Conservation (phyloP, 2,329 filamentous ascomycete species). For the Microsporum ferrugineum region DNA sequence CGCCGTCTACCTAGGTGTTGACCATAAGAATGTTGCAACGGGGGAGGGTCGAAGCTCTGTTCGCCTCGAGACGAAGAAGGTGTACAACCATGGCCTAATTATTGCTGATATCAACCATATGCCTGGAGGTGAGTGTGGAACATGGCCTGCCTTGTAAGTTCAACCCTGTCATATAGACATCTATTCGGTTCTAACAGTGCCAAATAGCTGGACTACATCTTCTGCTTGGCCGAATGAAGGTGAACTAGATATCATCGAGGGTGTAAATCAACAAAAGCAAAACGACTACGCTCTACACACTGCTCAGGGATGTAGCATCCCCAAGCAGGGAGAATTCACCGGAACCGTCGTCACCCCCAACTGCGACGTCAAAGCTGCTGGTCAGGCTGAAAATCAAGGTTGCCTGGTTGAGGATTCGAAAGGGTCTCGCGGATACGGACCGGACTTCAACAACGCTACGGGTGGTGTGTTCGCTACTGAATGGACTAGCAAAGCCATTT, state of each 20-base stretch:
- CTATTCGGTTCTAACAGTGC: slow-evolving; percentile 8
- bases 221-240: slow-evolving; percentile 58
- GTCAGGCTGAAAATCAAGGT: slow-evolving; percentile 41
- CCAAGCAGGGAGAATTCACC: slow-evolving; percentile 37
- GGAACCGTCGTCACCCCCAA: slow-evolving; percentile 41
- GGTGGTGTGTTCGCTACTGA: slow-evolving; percentile 64
- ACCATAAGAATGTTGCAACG: slow-evolving; percentile 46
- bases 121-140: slow-evolving; percentile 58
- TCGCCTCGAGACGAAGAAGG: slow-evolving; percentile 54
- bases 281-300: slow-evolving; percentile 61
- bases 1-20: slow-evolving; percentile 58
- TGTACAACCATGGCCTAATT: slow-evolving; percentile 56
- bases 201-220: slow-evolving; percentile 45
- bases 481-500: slow-evolving; percentile 62
- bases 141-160: slow-evolving; percentile 57
- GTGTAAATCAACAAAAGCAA: slow-evolving; percentile 51
- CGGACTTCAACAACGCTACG: slow-evolving; percentile 62
- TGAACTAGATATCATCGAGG: slow-evolving; percentile 74
- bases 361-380: slow-evolving; percentile 44
- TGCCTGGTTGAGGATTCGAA: slow-evolving; percentile 45
- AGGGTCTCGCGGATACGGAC: slow-evolving; percentile 47
- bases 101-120: slow-evolving; percentile 64
- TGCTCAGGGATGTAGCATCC: slow-evolving; percentile 46
- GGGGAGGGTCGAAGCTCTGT: slow-evolving; percentile 56
- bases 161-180: background rate